Evolutionary conservation across 148 eudicot genomes (phyloP), one percentile per base, ranked within the genome.

Genomic region (Vaccinium darrowii): DNA sequence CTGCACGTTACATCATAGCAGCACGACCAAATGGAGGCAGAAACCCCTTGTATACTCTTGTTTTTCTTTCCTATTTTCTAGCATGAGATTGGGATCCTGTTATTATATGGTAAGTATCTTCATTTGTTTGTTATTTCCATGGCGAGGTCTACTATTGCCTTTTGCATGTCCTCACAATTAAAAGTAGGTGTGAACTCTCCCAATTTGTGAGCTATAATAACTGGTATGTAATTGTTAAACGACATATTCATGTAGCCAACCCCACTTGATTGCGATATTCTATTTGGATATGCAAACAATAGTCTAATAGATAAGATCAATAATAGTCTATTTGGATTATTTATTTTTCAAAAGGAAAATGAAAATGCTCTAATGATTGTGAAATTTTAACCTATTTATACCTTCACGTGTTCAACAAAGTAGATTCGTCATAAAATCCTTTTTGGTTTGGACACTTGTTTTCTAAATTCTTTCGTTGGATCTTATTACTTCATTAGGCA

Each of bases 401-500:
- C 65, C 21, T 12, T 39, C 21, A 21, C 54, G 5, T 81, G 19
- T 60, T 60, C 27, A 21, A 52, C 5, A 19, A 13, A 47, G 13
- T 47, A 23, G 60, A n/a, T 19, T 43, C 47, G 47, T 43, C 47
- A 43, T 43, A 43, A 14, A 11, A 19, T 56, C 23, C 3, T 56
- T 5, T 56, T 1, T 30, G 4, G 67, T 21, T 4, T 81, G 56
- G 57, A 57, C 43, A 10, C 9, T 19, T 67, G 19, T 72, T 71
- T 27, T 6, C 60, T 82, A 78, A 56, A 67, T 52, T 27, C 10
- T 86, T 78, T 33, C 8, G 1, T 82, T 69, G 74, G 39, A 69
- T 69, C 43, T 69, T 69, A 27, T 12, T 53, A 5, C 23, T 9
- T 78, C 33, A 13, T 78, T 87, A 89, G 92, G 79, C 87, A 78